A percentile compares a stretch with the other conserved stretches of the same genome.
Evolutionary conservation across 495 filamentous ascomycete species (phyloP).

Genomic region (Penicillium manginii): DNA sequence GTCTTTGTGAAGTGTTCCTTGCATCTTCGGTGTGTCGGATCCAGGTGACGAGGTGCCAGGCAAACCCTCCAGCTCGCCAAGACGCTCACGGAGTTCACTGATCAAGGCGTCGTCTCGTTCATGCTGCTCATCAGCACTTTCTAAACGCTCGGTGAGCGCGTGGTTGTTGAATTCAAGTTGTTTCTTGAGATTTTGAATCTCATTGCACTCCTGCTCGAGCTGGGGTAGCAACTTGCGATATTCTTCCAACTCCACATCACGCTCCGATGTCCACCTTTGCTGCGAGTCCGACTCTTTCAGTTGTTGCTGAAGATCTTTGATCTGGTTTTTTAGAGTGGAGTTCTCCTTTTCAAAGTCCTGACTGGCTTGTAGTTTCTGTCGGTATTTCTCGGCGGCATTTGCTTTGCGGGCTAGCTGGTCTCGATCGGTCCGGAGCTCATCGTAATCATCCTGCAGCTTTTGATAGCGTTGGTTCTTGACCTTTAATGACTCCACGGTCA

Average conservation of each 20-base stretch:
- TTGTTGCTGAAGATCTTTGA: slow-evolving; percentile 60
- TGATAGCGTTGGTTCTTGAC: slow-evolving; percentile 54
- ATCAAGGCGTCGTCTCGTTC: slow-evolving; percentile 58
- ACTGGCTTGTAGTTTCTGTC: slow-evolving; percentile 74
- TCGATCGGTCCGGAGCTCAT: slow-evolving; percentile 71
- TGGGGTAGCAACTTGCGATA: slow-evolving; percentile 59
- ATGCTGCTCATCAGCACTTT: slow-evolving; percentile 58
- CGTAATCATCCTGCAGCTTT: slow-evolving; percentile 66
- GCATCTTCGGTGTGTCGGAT: slow-evolving; percentile 44
- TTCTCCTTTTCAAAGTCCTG: slow-evolving; percentile 75
- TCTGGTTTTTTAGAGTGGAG: slow-evolving; percentile 61
- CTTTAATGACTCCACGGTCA: slow-evolving; percentile 45
- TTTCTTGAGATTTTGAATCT: slow-evolving; percentile 59
- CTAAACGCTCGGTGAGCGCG: slow-evolving; percentile 55
- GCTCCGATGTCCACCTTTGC: slow-evolving; percentile 46
- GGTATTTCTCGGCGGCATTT: slow-evolving; percentile 74
- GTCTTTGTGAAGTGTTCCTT: slow-evolving; percentile 50
- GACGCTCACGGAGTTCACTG: slow-evolving; percentile 55
- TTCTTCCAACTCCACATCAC: slow-evolving; percentile 62
- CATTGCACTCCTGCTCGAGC: slow-evolving; percentile 64
- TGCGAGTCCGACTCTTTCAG: slow-evolving; percentile 57
- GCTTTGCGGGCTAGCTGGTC: slow-evolving; percentile 79
- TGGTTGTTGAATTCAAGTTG: slow-evolving; percentile 63
- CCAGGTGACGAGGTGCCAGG: slow-evolving; percentile 47
- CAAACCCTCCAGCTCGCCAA: slow-evolving; percentile 54